These are phyloP conservation scores for Halenospora varia DNA, from an alignment of 495 filamentous ascomycete genomes.

Conservation along the genomic window DNA sequence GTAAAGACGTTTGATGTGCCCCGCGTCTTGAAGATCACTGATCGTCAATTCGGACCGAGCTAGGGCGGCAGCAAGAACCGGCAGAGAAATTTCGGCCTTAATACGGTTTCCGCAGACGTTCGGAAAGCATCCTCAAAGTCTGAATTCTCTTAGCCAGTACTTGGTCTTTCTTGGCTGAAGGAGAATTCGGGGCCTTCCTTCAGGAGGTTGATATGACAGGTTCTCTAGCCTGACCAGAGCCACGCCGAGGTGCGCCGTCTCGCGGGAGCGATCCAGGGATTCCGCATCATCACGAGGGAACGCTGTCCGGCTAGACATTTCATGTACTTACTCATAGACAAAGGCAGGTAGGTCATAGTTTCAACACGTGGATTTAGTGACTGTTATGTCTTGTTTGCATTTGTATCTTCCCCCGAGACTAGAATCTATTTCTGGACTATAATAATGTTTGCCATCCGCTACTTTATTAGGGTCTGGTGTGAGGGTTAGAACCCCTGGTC, in stretches of 20 bases:
- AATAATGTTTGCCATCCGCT: slow-evolving; percentile 13
- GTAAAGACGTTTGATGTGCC: slow-evolving; percentile 11
- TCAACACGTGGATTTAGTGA: slow-evolving; percentile 15
- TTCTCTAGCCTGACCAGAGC: slow-evolving; percentile 17
- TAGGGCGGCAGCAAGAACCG: slow-evolving; percentile 11
- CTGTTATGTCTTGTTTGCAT: slow-evolving; percentile 17
- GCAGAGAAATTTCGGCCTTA: slow-evolving; percentile 17
- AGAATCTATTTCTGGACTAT: slow-evolving; percentile 14
- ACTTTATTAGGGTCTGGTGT: slow-evolving; percentile 11
- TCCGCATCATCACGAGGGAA: slow-evolving; percentile 14
- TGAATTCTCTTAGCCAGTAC: slow-evolving; percentile 21
- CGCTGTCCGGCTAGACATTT: slow-evolving; percentile 13
- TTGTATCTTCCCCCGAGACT: slow-evolving; percentile 14
- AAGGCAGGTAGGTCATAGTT: slow-evolving; percentile 15
- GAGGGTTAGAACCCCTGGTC: no score
- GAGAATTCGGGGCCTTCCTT: slow-evolving; percentile 14
- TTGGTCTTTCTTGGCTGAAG: slow-evolving; percentile 17
- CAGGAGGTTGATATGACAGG: slow-evolving; percentile 14
- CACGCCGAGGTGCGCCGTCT: slow-evolving; percentile 12
- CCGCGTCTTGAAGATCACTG: slow-evolving; percentile 5
- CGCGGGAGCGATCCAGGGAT: slow-evolving; percentile 12
- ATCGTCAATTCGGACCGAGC: slow-evolving; percentile 14
- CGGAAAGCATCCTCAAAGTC: slow-evolving; percentile 16
- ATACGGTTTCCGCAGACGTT: slow-evolving; percentile 14
- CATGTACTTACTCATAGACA: slow-evolving; percentile 15